phyloP scores from a whole-genome alignment of 106 monocot genomes.

The Dioscorea alata region DNA sequence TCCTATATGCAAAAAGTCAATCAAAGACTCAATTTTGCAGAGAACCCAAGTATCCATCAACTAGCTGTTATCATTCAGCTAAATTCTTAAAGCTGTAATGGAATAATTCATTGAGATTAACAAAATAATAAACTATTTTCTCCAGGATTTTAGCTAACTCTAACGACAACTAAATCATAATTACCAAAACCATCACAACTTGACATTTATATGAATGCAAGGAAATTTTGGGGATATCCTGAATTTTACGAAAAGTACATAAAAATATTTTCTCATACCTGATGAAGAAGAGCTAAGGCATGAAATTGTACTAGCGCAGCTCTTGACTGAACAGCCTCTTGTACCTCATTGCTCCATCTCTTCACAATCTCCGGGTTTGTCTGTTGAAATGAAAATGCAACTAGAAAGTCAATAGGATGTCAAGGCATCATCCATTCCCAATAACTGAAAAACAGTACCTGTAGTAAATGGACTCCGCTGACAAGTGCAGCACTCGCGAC shows the following conservation, averaged over 20 bases:
- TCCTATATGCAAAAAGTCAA: too few relatives aligned
- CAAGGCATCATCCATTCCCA: too few relatives aligned
- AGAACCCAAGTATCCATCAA: too few relatives aligned
- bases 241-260: background rate
- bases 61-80: too few relatives aligned
- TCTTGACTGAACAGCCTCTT: slow-evolving; percentile 98
- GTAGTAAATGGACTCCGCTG: slow-evolving; percentile 92
- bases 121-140: too few relatives aligned
- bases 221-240: background rate
- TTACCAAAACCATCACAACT: too few relatives aligned
- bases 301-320: slow-evolving; percentile 98
- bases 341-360: slow-evolving; percentile 99
- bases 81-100: too few relatives aligned
- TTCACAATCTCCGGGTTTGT: slow-evolving; percentile 97
- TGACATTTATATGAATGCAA: too few relatives aligned
- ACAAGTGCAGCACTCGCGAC: slow-evolving; percentile 99
- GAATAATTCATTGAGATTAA: too few relatives aligned
- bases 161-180: too few relatives aligned
- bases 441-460: slow-evolving; percentile 42
- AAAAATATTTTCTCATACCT: slow-evolving; percentile 36
- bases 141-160: too few relatives aligned
- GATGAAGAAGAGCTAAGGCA: slow-evolving; percentile 95
- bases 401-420: background rate
- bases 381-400: slow-evolving; percentile 16
- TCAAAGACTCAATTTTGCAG: too few relatives aligned